Evolutionary conservation across 225 moss, liverwort and hornwort species (phyloP).

Genomic region (Straminergon stramineum): DNA sequence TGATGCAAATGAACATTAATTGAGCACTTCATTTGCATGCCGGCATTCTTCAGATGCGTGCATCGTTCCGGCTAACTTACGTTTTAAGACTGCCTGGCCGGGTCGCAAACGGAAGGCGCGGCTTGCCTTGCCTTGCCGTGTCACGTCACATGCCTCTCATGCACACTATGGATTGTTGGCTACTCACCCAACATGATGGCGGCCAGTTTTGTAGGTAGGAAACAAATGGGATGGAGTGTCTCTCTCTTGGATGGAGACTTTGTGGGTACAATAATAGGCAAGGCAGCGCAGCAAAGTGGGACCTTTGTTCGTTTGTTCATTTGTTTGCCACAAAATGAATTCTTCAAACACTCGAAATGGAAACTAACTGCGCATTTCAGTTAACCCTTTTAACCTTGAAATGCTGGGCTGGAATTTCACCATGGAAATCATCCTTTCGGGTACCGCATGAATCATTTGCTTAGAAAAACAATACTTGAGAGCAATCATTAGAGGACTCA

Average conservation of each 20-base stretch:
- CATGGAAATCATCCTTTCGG: background rate
- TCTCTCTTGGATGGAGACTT: background rate
- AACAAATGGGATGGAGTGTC: background rate
- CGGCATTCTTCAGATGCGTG: background rate
- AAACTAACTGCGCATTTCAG: too few species aligned
- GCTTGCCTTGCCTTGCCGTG: too few species aligned
- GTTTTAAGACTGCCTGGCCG: too few species aligned
- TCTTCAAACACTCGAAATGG: background rate
- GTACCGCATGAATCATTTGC: background rate
- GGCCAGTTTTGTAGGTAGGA: background rate
- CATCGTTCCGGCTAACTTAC: background rate
- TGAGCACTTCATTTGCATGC: background rate
- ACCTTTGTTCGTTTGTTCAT: background rate
- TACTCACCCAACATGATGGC: background rate
- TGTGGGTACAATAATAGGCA: background rate
- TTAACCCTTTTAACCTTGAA: background rate
- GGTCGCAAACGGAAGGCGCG: too few species aligned
- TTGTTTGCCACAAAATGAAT: too few species aligned
- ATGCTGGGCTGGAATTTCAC: background rate
- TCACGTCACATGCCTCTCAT: background rate
- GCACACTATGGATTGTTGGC: background rate
- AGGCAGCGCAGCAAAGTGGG: background rate
- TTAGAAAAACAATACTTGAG: background rate
- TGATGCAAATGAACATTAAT: too few species aligned
- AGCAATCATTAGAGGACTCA: background rate